phyloP scores from a whole-genome alignment of 441 rosid genomes.

The Populus hybrid region DNA sequence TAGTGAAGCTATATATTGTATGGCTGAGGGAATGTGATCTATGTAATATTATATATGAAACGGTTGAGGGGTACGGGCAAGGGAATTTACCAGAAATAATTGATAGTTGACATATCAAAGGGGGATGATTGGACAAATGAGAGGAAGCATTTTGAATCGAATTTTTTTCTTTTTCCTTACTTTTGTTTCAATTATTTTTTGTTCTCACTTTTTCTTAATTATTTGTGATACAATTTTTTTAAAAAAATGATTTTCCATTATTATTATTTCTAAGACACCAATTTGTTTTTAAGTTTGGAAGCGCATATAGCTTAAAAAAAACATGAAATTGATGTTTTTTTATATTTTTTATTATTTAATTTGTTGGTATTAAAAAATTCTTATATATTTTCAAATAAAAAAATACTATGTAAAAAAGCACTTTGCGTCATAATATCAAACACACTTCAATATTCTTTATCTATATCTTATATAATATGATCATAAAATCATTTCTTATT shows the following conservation, averaged over 20 bases:
- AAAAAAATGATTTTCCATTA: not conserved
- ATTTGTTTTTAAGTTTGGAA: no score
- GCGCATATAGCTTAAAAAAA: no score
- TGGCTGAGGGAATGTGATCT: slow-evolving; percentile 4
- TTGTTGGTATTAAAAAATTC: no score
- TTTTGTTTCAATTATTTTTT: not conserved
- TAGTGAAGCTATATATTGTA: not conserved
- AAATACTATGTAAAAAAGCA: no score
- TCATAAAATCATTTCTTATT: no score
- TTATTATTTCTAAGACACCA: not conserved
- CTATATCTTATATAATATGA: no score
- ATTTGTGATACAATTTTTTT: not conserved
- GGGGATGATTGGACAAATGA: slow-evolving; percentile 42
- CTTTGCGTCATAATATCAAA: no score
- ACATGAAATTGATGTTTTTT: no score
- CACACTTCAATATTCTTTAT: no score
- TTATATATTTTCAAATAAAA: no score
- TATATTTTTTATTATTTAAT: no score
- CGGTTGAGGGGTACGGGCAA: slow-evolving; percentile 28
- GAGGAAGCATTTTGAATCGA: slow-evolving; percentile 43
- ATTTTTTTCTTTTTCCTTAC: slow-evolving; percentile 16
- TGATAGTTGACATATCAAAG: slow-evolving; percentile 45
- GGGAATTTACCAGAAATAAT: slow-evolving; percentile 35
- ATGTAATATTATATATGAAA: slow-evolving; percentile 30
- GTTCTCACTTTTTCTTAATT: not conserved